These are phyloP conservation scores for Soucietia sequanensis DNA, from an alignment of 805 yeast species.

Conservation along the genomic window DNA sequence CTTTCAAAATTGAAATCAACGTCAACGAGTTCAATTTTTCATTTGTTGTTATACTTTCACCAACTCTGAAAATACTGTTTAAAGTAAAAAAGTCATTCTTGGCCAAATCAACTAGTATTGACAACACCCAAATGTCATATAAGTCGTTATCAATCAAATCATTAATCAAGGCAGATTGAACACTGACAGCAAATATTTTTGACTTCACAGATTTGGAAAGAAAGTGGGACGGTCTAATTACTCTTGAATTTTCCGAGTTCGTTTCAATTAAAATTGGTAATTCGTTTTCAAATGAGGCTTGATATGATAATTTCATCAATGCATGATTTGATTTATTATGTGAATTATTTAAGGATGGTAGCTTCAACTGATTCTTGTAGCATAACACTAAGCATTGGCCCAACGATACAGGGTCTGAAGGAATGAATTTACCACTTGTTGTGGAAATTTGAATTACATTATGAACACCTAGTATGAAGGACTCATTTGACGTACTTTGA, in stretches of 20 bases:
- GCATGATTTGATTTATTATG: conserved; percentile 5
- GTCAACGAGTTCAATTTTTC: conserved; percentile 5
- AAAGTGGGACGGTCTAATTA: conserved; percentile 18
- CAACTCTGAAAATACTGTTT: conserved; percentile 13
- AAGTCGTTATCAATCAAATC: conserved; percentile 46
- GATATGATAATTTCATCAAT: conserved; percentile 45
- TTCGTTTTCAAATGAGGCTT: conserved; percentile 47
- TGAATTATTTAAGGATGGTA: conserved; percentile 32
- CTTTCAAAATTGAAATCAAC: conserved; percentile 15
- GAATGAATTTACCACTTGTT: conserved; percentile 31
- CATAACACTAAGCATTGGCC: conserved; percentile 47
- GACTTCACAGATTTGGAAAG: conserved; percentile 5
- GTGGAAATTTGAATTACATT: conserved; percentile 28
- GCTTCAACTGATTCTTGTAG: conserved; percentile 37
- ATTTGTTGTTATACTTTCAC: conserved; percentile 3
- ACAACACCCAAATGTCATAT: conserved; percentile 50
- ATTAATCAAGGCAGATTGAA: conserved; percentile 33
- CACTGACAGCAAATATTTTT: conserved; percentile 5
- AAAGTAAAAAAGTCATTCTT: conserved; percentile 3
- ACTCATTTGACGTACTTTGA: conserved; percentile 17
- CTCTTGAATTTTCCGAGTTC: conserved; percentile 33
- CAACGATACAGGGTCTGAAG: conserved; percentile 61
- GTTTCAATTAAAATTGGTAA: conserved; percentile 57
- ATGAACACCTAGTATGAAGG: conserved; percentile 56
- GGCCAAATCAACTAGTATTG: conserved; percentile 19